These are phyloP conservation scores for Solanum hybrid DNA, from an alignment of 305 asterid species.

Conservation along the genomic window DNA sequence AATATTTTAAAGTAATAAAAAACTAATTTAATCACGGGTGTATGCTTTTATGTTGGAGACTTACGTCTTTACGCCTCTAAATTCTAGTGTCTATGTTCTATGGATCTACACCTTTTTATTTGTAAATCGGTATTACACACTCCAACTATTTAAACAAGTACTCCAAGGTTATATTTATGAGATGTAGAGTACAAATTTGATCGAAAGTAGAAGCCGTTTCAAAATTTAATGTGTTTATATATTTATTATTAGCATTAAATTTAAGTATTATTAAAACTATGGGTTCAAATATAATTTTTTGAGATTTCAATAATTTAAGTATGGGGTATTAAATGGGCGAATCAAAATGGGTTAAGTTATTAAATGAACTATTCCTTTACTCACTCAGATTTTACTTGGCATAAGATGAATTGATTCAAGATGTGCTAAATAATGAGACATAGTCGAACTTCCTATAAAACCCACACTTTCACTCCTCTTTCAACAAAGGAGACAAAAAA, in stretches of 20 bases:
- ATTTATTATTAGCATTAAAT: too few relatives aligned
- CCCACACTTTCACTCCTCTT: background rate
- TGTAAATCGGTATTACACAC: background rate
- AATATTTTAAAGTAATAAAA: too few relatives aligned
- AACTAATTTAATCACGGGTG: background rate
- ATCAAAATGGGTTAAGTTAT: background rate
- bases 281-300: background rate
- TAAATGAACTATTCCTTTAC: background rate
- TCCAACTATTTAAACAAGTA: background rate
- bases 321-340: background rate
- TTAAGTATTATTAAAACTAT: too few relatives aligned
- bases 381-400: background rate
- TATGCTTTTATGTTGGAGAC: background rate
- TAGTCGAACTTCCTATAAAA: background rate
- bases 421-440: background rate
- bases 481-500: background rate
- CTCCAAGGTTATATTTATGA: background rate
- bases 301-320: too few relatives aligned
- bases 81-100: background rate
- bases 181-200: background rate
- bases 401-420: background rate
- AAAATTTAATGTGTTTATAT: background rate
- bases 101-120: background rate
- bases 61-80: too few relatives aligned
- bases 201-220: background rate